Base-by-base conservation (phyloP, 2,329 filamentous ascomycete species). In the Colletotrichum costaricense region DNA sequence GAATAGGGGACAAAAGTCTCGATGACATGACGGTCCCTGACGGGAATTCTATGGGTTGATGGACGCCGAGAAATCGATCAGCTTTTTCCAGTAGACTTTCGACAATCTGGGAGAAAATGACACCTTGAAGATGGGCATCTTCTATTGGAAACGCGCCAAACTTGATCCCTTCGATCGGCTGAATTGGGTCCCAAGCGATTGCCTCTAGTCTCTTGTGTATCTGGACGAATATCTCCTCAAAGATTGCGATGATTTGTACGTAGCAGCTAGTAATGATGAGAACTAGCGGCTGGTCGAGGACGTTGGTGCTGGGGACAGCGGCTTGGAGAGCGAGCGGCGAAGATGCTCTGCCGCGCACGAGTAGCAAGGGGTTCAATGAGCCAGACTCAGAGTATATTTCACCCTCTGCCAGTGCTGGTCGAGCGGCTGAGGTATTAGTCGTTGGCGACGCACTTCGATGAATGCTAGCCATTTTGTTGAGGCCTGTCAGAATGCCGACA, bases 261-360 rank as follows among this genome's bases (percentile, higher is more conserved):
- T 78, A 80, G 59, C 79, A 81, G 7, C 80, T 81, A 59, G 80
- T 78, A 52, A 80, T 73, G 26, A 79, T 74, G 33, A 80, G 75
- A 57, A 79, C 77, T 2, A 79, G 79, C 0, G 80, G 72, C 1
- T 77, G 75, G 67, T 79, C 79, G 22, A 77, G 75, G 7, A 64
- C 59, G 30, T 64, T 65, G 22, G 19, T 22, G 16, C 6, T 12
- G 1, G 28, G 5, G 16, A 11, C 35, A 35, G 16, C 24, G 19
- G 42, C 19, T 7, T 9, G 42, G 11, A 7, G 19, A 49, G 7
- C 42, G 19, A 49, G 8, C 7, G 42, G 16, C 57, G 56, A 49
- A 16, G 30, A 26, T 42, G 49, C 14, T 30, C 5, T 26, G 24
- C 14, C 9, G 3, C 35, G 28, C 4, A 22, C n/a, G 2, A 38